Conservation (phyloP, 768 basidiomycete species). For the Auriscalpium orientale region DNA sequence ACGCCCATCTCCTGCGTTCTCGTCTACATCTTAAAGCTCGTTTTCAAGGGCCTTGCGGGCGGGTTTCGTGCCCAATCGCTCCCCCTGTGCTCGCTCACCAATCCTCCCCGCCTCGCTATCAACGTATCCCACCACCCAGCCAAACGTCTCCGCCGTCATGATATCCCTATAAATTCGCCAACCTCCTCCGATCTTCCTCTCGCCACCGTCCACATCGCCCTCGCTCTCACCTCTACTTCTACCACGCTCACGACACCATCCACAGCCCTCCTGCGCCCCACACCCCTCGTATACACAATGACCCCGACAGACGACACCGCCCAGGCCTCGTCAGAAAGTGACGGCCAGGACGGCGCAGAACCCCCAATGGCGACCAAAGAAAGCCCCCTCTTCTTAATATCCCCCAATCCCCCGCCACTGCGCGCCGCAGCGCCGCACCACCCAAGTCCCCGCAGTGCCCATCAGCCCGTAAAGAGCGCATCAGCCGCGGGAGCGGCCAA, state of each 20-base stretch:
- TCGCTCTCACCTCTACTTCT: constrained; percentile 11
- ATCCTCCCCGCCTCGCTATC: not conserved
- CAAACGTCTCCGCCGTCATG: constrained; percentile 29
- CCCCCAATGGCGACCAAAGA: constrained; percentile 32
- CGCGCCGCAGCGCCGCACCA: not conserved
- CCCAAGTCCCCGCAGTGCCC: not conserved
- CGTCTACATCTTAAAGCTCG: constrained; percentile 11
- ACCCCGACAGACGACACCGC: constrained; percentile 45
- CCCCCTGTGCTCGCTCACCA: not conserved
- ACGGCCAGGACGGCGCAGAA: constrained; percentile 52
- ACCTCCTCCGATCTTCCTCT: constrained; percentile 12
- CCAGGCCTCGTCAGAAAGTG: constrained; percentile 39
- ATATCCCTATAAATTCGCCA: constrained; percentile 27
- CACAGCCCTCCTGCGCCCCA: constrained; percentile 18
- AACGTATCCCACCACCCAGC: constrained; percentile 9
- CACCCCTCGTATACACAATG: constrained; percentile 32
- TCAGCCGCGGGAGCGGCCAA: not conserved
- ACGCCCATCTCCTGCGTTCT: constrained; percentile 11
- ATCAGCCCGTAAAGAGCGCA: not conserved
- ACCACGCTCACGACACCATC: constrained; percentile 13
- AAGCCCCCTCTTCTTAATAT: not conserved
- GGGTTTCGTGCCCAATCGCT: constrained; percentile 18
- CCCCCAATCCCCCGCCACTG: not conserved
- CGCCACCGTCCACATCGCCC: constrained; percentile 14
- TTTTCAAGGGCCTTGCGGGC: constrained; percentile 19